These are phyloP conservation scores for Decorospora gaudefroyi DNA, from an alignment of 2,329 filamentous ascomycete species.

Conservation along the genomic window DNA sequence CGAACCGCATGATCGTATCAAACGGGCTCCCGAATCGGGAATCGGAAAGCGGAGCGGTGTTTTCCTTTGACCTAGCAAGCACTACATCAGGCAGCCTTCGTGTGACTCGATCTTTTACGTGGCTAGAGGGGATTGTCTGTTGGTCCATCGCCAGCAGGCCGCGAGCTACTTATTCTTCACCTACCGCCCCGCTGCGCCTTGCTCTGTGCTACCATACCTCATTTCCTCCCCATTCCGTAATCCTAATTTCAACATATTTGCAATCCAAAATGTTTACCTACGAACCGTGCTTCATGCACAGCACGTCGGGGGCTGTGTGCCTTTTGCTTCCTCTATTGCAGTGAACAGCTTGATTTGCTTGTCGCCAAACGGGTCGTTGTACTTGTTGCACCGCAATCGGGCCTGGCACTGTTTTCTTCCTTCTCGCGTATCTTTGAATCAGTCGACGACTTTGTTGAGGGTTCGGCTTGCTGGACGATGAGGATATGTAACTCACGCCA, in stretches of 20 bases:
- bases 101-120: constrained; percentile 2
- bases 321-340: constrained; percentile 8
- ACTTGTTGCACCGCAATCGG: constrained; percentile 22
- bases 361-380: constrained; percentile 13
- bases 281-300: not conserved
- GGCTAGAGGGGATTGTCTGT: not conserved
- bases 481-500: not conserved
- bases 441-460: not conserved
- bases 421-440: constrained; percentile 1
- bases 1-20: not conserved
- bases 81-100: not conserved
- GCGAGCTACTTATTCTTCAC: not conserved
- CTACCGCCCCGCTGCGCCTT: not conserved
- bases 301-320: not conserved
- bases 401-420: constrained; percentile 8
- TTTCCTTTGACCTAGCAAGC: constrained; percentile 1
- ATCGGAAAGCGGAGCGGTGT: not conserved
- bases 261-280: constrained; percentile 5
- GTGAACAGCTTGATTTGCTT: constrained; percentile 11
- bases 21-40: not conserved
- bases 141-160: not conserved
- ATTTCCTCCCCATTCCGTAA: too few relatives aligned
- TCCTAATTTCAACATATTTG: not conserved
- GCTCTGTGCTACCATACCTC: not conserved
- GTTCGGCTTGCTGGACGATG: constrained; percentile 4